These are phyloP conservation scores for Telfairia occidentalis DNA, from an alignment of 331 rosid genomes.

Conservation along the genomic window DNA sequence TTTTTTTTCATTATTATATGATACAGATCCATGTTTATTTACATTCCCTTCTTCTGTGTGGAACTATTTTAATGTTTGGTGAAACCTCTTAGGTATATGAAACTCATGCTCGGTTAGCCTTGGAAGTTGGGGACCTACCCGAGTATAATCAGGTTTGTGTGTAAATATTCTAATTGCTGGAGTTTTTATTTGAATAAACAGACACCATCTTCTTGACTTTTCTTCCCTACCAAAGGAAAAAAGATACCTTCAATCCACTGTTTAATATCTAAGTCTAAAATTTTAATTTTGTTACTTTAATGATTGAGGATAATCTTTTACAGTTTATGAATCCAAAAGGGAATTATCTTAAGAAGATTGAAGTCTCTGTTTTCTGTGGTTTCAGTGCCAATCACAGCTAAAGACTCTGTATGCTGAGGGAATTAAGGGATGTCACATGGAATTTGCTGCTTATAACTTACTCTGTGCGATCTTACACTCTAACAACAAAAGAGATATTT, in stretches of 20 bases:
- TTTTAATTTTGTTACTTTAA: background rate
- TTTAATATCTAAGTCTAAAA: background rate
- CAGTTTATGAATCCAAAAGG: background rate
- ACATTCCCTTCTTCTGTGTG: background rate
- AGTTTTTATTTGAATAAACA: background rate
- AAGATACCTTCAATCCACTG: background rate
- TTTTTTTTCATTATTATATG: background rate
- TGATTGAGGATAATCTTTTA: background rate
- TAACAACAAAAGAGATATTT: conserved; percentile 74
- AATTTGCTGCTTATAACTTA: conserved; percentile 92
- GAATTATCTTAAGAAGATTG: background rate
- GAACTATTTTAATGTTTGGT: background rate
- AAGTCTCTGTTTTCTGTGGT: conserved; percentile 22
- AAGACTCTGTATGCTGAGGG: conserved; percentile 79
- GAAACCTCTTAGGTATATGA: conserved; percentile 65
- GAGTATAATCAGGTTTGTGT: conserved; percentile 82
- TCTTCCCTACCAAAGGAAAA: background rate
- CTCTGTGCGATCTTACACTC: conserved; percentile 90
- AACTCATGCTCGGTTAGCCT: conserved; percentile 87
- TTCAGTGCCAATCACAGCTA: conserved; percentile 90
- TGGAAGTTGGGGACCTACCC: conserved; percentile 88
- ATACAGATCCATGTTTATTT: background rate
- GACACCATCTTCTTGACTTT: background rate
- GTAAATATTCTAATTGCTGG: background rate
- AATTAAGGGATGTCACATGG: conserved; percentile 78